Percentiles rank a stretch among this genome's conserved stretches.
Evolutionary conservation across 371 early-diverging fungal species (phyloP).

Genomic region (Mucor piriformis): DNA sequence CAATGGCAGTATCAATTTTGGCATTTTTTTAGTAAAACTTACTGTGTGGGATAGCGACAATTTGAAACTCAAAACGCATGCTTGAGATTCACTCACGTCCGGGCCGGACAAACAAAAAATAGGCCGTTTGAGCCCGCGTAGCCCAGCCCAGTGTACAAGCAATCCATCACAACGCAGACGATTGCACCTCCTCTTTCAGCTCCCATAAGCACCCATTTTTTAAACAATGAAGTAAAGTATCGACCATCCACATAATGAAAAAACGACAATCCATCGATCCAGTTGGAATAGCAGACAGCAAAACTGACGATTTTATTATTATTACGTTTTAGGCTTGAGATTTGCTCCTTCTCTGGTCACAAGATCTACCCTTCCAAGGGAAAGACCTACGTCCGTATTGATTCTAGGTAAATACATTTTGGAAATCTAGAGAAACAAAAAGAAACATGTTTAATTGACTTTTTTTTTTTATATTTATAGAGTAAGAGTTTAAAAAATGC

Average conservation of each 20-base stretch:
- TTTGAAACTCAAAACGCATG: not conserved
- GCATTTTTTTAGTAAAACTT: no score
- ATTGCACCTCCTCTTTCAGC: constrained; percentile 36
- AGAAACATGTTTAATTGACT: not conserved
- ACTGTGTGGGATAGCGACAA: no score
- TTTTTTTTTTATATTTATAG: not conserved
- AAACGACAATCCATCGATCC: constrained; percentile 4
- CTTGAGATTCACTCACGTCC: not conserved
- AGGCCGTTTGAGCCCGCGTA: no score
- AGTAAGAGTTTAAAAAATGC: no score
- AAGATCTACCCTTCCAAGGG: constrained; percentile 99
- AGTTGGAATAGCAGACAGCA: constrained; percentile 1
- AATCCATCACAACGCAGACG: constrained; percentile 3
- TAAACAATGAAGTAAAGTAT: constrained; percentile 39
- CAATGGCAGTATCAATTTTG: no score
- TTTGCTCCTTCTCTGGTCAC: constrained; percentile 95
- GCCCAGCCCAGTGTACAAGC: constrained; percentile 14
- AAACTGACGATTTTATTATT: not conserved
- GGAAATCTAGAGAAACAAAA: not conserved
- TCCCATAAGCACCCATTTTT: constrained; percentile 38
- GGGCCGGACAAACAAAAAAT: not conserved
- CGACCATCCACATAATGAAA: constrained; percentile 5
- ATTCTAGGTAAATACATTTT: constrained; percentile 67
- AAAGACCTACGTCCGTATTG: constrained; percentile 87
- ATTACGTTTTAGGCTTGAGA: constrained; percentile 70